These are phyloP conservation scores for Penicillium occitanis DNA, from an alignment of 2,329 filamentous ascomycete species.

Conservation along the genomic window DNA sequence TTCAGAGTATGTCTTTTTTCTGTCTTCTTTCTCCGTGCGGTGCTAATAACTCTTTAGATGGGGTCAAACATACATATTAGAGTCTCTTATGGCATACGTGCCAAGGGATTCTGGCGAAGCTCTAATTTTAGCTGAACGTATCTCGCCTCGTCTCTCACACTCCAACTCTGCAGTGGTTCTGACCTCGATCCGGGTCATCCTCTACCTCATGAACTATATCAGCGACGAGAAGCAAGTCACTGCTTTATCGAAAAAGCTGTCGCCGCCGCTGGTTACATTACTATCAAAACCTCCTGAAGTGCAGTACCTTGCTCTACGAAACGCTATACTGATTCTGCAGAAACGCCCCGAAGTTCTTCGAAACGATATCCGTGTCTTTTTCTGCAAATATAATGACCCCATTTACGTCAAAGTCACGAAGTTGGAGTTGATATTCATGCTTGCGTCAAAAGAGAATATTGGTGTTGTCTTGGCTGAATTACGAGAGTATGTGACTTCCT, in stretches of 20 bases:
- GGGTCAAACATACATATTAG: conserved; percentile 98
- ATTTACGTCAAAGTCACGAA: conserved; percentile 99
- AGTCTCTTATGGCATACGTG: conserved; percentile 96
- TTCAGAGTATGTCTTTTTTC: conserved; percentile 69
- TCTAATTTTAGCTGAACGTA: conserved; percentile 83
- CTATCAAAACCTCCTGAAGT: conserved; percentile 96
- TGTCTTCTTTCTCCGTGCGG: not conserved
- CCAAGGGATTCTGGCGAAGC: conserved; percentile 89
- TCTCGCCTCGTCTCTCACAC: conserved; percentile 92
- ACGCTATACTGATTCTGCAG: conserved; percentile 90
- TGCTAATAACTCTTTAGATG: conserved; percentile 59
- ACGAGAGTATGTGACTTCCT: conserved; percentile 64
- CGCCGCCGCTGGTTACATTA: conserved; percentile 89
- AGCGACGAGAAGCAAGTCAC: conserved; percentile 85
- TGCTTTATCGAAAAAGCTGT: conserved; percentile 84
- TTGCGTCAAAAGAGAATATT: conserved; percentile 93
- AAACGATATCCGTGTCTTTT: conserved; percentile 97
- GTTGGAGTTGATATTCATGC: conserved; percentile 97
- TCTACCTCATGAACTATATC: conserved; percentile 99
- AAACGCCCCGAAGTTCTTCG: conserved; percentile 86
- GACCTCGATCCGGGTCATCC: conserved; percentile 91
- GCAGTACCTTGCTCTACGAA: conserved; percentile 93
- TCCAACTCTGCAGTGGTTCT: conserved; percentile 95
- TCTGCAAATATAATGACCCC: conserved; percentile 99
- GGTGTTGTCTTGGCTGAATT: conserved; percentile 91